A percentile compares a stretch with the other conserved stretches of the same genome.
Evolutionary conservation across 1,284 basidiomycete genomes (phyloP).

Genomic region (Ceratobasidium sp.): DNA sequence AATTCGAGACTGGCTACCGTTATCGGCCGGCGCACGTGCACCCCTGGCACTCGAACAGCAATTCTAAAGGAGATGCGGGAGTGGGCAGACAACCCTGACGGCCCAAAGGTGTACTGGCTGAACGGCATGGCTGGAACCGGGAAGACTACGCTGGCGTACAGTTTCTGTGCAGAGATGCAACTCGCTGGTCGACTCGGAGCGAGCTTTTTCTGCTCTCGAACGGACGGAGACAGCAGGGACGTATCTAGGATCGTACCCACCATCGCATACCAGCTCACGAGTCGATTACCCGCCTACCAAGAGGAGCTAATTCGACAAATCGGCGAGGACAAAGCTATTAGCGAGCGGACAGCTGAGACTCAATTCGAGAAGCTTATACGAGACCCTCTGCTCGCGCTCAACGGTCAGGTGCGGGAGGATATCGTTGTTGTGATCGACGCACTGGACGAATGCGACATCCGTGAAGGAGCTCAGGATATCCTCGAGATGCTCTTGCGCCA

Average conservation of each 20-base stretch:
- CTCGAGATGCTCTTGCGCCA: neutral
- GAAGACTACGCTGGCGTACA: constrained; percentile 2
- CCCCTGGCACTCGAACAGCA: neutral
- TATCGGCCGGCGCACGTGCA: neutral
- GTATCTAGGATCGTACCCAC: too few relatives aligned
- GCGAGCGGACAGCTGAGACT: neutral
- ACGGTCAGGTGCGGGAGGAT: neutral
- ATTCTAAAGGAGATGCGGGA: neutral
- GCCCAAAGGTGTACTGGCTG: neutral
- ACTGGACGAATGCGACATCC: constrained; percentile 6
- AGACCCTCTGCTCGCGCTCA: neutral
- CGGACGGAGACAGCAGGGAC: too few relatives aligned
- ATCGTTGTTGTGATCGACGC: constrained; percentile 3
- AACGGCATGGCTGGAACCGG: constrained; percentile 24
- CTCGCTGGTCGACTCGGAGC: too few relatives aligned
- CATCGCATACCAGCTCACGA: too few relatives aligned
- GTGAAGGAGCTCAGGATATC: neutral
- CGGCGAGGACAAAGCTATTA: too few relatives aligned
- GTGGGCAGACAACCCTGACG: neutral
- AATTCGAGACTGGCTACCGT: neutral
- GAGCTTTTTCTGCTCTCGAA: too few relatives aligned
- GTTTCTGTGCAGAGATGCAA: too few relatives aligned
- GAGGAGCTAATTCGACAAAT: too few relatives aligned
- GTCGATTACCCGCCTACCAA: too few relatives aligned
- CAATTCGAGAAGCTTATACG: neutral